Conservation (phyloP, 176 grass and related monocot species). For the Poa pratensis region DNA sequence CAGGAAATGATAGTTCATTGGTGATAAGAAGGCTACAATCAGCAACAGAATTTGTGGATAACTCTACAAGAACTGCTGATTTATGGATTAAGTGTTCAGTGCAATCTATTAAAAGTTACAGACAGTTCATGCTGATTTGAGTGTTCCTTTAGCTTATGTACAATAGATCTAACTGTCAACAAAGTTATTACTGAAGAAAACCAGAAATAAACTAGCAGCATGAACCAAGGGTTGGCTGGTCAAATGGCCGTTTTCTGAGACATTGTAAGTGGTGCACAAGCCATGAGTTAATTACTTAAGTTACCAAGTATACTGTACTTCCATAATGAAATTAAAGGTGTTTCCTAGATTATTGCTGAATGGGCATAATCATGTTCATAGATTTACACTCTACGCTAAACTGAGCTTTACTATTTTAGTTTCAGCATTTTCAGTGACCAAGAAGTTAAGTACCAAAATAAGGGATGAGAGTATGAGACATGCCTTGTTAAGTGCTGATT, state of each 20-base stretch:
- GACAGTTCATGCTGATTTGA: conserved; percentile 23
- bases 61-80: background rate
- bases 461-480: conserved; percentile 17
- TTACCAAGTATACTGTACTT: background rate
- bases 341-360: background rate
- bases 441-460: conserved; percentile 20
- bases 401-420: conserved; percentile 20
- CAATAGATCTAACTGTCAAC: background rate
- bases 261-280: background rate
- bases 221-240: background rate
- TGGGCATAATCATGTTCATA: background rate
- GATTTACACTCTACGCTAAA: conserved; percentile 13
- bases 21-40: conserved; percentile 16
- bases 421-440: background rate
- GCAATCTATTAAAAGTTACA: background rate
- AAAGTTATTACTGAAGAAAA: background rate
- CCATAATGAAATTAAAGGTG: background rate
- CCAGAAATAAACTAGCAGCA: conserved; percentile 6
- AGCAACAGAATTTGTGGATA: background rate
- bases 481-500: conserved; percentile 97
- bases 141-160: conserved; percentile 12
- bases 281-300: conserved; percentile 11
- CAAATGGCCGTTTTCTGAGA: background rate
- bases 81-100: background rate
- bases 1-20: background rate